Conservation (phyloP, 2,329 filamentous ascomycete species). For the Botrytis sinoallii region DNA sequence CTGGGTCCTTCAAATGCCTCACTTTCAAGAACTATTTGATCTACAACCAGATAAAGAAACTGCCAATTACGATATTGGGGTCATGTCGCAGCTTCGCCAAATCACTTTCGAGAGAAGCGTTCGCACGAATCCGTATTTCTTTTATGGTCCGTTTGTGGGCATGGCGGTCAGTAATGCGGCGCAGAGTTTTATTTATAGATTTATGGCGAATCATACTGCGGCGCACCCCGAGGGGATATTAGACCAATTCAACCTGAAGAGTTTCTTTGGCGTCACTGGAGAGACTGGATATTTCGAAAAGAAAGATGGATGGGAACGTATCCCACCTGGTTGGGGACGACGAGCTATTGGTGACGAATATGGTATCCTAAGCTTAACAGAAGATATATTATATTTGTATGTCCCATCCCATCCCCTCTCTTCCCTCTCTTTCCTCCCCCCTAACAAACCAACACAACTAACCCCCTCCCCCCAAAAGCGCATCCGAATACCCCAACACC, state of each 20-base stretch:
- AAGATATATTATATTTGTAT: conserved; percentile 43
- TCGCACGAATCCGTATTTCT: conserved; percentile 48
- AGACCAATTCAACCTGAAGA: conserved; percentile 32
- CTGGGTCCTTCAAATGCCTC: conserved; percentile 25
- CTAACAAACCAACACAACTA: neutral
- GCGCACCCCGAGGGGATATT: conserved; percentile 36
- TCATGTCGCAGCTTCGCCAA: conserved; percentile 44
- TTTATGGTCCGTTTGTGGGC: conserved; percentile 39
- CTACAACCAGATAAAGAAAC: conserved; percentile 38
- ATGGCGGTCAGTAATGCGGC: conserved; percentile 4
- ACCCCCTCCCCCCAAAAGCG: conserved; percentile 21
- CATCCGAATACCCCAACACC: conserved; percentile 44
- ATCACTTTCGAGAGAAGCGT: conserved; percentile 40
- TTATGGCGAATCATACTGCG: conserved; percentile 13
- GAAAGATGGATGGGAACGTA: conserved; percentile 23
- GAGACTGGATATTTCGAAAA: conserved; percentile 15
- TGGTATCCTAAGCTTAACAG: conserved; percentile 38
- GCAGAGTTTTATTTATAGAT: conserved; percentile 2
- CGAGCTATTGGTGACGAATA: conserved; percentile 39
- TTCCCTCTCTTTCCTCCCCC: fast-evolving
- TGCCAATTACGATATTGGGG: conserved; percentile 41
- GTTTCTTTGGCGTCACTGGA: conserved; percentile 21
- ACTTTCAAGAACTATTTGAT: conserved; percentile 49
- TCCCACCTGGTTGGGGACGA: conserved; percentile 34
- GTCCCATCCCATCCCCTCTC: too few relatives aligned